Percentiles rank a stretch among this genome's conserved stretches.
These are phyloP conservation scores for Boletus vermiculosoides DNA, from an alignment of 768 basidiomycete species.

Conservation along the genomic window DNA sequence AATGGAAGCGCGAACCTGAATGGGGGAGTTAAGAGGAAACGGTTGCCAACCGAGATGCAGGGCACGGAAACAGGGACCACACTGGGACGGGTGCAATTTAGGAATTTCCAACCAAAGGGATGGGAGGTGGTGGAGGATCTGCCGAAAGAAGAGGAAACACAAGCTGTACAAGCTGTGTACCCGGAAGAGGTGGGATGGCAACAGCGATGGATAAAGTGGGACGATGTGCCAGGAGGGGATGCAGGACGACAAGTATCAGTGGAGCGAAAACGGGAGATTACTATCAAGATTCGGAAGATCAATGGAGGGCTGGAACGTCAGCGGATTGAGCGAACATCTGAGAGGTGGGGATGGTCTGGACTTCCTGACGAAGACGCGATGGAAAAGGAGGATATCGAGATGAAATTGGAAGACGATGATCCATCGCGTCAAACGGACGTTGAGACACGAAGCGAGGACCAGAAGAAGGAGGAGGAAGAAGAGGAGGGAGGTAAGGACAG, in stretches of 20 bases:
- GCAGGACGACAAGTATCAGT: slow-evolving; percentile 38
- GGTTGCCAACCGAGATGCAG: slow-evolving; percentile 28
- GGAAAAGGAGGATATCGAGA: slow-evolving; percentile 27
- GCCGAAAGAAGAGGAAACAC: slow-evolving; percentile 41
- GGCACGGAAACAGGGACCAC: slow-evolving; percentile 11
- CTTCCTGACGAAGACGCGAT: slow-evolving; percentile 1
- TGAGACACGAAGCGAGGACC: slow-evolving; percentile 1
- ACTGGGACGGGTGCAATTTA: slow-evolving; percentile 41
- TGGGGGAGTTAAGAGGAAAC: slow-evolving; percentile 39
- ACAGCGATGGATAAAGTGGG: slow-evolving; percentile 43
- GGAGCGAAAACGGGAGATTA: slow-evolving; percentile 45
- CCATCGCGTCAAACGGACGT: slow-evolving; percentile 5
- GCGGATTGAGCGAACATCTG: slow-evolving; percentile 63
- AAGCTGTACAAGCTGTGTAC: slow-evolving; percentile 37
- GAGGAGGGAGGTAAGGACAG: slow-evolving; percentile 1
- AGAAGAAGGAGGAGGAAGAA: slow-evolving; percentile 7
- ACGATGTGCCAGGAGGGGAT: slow-evolving; percentile 29
- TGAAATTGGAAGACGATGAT: slow-evolving; percentile 27
- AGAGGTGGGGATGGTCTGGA: slow-evolving; percentile 62
- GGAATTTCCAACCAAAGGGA: slow-evolving; percentile 63
- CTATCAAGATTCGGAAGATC: slow-evolving; percentile 58
- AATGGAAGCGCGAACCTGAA: slow-evolving; percentile 27
- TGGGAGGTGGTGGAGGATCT: slow-evolving; percentile 59
- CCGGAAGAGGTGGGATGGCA: slow-evolving; percentile 46
- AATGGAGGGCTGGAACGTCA: slow-evolving; percentile 64